Percentiles rank a stretch among this genome's conserved stretches.
Conservation (phyloP, 257 asterid genomes). For the Lantana camara region DNA sequence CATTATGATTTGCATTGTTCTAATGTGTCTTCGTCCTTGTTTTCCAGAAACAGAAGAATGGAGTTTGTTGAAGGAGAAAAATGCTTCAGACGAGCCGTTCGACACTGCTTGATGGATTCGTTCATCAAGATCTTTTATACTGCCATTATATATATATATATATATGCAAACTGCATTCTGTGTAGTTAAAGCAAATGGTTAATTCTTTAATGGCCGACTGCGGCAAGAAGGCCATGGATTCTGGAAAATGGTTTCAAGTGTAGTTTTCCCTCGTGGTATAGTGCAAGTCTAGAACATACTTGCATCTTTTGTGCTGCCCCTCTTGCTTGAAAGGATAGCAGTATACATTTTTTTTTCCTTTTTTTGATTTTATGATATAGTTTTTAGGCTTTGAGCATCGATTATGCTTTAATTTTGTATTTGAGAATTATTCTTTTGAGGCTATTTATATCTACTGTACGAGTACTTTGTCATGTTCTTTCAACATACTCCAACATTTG, state of each 20-base stretch:
- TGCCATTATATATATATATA: too few species aligned
- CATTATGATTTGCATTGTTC: too few species aligned
- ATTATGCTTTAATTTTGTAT: constrained; percentile 31
- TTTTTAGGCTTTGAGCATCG: constrained; percentile 22
- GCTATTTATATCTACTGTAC: constrained; percentile 14
- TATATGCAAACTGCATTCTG: constrained; percentile 20
- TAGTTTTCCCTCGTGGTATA: constrained; percentile 15
- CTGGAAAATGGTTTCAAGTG: constrained; percentile 19
- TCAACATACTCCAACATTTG: too few species aligned
- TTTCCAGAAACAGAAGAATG: constrained; percentile 75
- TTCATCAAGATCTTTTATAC: constrained; percentile 16
- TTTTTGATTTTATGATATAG: background rate
- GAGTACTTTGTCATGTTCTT: constrained; percentile 13
- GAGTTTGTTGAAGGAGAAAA: constrained; percentile 58
- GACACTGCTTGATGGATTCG: constrained; percentile 48
- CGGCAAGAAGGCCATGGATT: constrained; percentile 25
- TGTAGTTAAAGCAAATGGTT: constrained; percentile 36
- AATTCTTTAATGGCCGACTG: constrained; percentile 10
- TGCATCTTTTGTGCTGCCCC: constrained; percentile 23
- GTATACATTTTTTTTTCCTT: constrained; percentile 8
- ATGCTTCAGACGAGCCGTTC: constrained; percentile 59
- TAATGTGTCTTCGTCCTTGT: constrained; percentile 9
- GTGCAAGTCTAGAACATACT: constrained; percentile 23
- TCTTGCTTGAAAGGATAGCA: constrained; percentile 29
- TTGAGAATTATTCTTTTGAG: background rate